These are phyloP conservation scores for Cyberlindnera misumaiensis DNA, from an alignment of 805 yeast species.

Conservation along the genomic window DNA sequence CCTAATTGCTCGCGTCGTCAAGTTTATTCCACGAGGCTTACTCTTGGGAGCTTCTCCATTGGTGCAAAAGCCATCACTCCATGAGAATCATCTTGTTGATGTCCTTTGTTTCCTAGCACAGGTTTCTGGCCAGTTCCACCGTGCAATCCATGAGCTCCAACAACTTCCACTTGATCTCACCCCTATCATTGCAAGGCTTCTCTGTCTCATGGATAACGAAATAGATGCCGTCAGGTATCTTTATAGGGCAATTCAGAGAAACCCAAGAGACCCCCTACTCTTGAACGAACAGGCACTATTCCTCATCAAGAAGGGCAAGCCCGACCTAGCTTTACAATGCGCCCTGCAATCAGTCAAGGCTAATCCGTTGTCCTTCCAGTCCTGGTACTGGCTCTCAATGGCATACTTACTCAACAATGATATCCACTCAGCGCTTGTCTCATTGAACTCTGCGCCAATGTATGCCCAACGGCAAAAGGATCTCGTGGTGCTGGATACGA, in stretches of 20 bases:
- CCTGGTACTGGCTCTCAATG: slow-evolving; percentile 63
- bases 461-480: slow-evolving; percentile 37
- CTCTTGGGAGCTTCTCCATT: slow-evolving; percentile 58
- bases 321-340: slow-evolving; percentile 48
- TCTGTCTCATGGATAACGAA: slow-evolving; percentile 28
- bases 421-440: slow-evolving; percentile 51
- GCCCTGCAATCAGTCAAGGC: slow-evolving; percentile 57
- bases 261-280: slow-evolving; percentile 17
- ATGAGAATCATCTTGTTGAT: slow-evolving; percentile 65
- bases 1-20: slow-evolving; percentile 11
- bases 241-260: slow-evolving; percentile 21
- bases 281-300: slow-evolving; percentile 49
- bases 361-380: slow-evolving; percentile 68
- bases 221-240: slow-evolving; percentile 28
- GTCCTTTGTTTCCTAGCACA: slow-evolving; percentile 47
- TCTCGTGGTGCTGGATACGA: slow-evolving; percentile 34
- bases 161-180: slow-evolving; percentile 18
- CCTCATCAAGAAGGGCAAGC: slow-evolving; percentile 46
- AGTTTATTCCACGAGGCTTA: slow-evolving; percentile 38
- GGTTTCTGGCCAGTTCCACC: slow-evolving; percentile 31
- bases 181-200: slow-evolving; percentile 25
- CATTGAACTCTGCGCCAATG: slow-evolving; percentile 75
- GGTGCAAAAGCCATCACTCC: slow-evolving; percentile 57
- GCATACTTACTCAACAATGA: slow-evolving; percentile 52
- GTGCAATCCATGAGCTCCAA: slow-evolving; percentile 34